Evolutionary conservation across 2,329 filamentous ascomycete genomes (phyloP).

Genomic region (Trichoderma atrobrunneum): DNA sequence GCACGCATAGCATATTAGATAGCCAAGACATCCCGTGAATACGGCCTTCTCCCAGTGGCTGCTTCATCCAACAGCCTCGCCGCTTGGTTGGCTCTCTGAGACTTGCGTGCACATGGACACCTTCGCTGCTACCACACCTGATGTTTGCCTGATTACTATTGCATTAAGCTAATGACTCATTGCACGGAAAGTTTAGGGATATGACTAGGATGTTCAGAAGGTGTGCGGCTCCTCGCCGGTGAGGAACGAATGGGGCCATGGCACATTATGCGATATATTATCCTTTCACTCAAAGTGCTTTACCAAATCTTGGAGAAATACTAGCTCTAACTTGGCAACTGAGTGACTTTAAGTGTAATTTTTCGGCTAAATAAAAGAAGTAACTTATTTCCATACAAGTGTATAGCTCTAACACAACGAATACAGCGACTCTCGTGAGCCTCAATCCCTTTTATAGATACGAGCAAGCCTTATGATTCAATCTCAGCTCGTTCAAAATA

Average conservation of each 20-base stretch:
- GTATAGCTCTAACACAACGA: not conserved
- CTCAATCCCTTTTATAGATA: not conserved
- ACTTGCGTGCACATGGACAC: not conserved
- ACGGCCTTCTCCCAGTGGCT: not conserved
- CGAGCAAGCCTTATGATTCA: not conserved
- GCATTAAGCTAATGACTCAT: not conserved
- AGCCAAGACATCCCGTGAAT: not conserved
- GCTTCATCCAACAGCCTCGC: not conserved
- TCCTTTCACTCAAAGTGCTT: not conserved
- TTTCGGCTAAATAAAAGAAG: not conserved
- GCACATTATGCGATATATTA: not conserved
- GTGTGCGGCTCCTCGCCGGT: not conserved
- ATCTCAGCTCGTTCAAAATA: not conserved
- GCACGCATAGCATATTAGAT: not conserved
- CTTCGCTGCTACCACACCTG: not conserved
- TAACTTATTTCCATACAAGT: not conserved
- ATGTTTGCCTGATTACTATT: not conserved
- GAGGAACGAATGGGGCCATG: not conserved
- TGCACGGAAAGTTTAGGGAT: not conserved
- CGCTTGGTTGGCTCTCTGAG: not conserved
- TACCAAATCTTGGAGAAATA: too few species aligned
- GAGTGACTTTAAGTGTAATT: too few species aligned
- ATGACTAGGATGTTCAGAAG: not conserved
- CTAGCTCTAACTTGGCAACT: not conserved
- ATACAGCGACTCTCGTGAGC: not conserved